These are phyloP conservation scores for Pestalotiopsis sp. DNA, from an alignment of 2,329 filamentous ascomycete genomes.

Conservation along the genomic window DNA sequence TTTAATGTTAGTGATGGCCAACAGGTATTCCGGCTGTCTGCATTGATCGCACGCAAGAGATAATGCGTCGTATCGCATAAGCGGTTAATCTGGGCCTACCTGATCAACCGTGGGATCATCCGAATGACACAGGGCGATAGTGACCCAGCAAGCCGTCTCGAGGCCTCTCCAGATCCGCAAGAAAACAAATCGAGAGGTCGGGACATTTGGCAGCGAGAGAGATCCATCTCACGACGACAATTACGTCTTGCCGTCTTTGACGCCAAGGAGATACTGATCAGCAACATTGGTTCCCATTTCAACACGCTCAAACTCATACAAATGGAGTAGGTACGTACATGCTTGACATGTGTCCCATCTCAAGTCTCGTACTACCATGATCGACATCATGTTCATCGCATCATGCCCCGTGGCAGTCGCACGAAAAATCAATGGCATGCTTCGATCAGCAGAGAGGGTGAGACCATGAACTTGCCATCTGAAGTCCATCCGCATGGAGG, in stretches of 20 bases:
- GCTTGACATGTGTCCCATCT: background rate
- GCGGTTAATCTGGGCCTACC: background rate
- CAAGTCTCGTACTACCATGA: background rate
- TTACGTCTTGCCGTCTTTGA: background rate
- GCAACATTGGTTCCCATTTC: background rate
- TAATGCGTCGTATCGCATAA: background rate
- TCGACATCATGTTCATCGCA: conserved; percentile 4
- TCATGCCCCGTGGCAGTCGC: background rate
- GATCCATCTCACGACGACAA: background rate
- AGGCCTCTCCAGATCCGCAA: background rate
- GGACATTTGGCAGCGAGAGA: background rate
- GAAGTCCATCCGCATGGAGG: background rate
- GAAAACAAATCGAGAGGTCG: background rate
- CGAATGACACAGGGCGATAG: background rate
- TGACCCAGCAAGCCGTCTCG: background rate
- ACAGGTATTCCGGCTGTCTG: background rate
- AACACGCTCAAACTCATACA: background rate
- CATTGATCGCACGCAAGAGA: background rate
- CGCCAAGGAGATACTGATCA: background rate
- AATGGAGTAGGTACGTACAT: background rate
- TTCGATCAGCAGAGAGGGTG: background rate
- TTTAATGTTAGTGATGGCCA: background rate
- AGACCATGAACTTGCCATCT: background rate
- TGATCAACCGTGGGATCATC: background rate
- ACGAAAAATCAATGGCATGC: background rate